Base-by-base conservation (phyloP, 2,329 filamentous ascomycete species). In the Seiridium unicorne region DNA sequence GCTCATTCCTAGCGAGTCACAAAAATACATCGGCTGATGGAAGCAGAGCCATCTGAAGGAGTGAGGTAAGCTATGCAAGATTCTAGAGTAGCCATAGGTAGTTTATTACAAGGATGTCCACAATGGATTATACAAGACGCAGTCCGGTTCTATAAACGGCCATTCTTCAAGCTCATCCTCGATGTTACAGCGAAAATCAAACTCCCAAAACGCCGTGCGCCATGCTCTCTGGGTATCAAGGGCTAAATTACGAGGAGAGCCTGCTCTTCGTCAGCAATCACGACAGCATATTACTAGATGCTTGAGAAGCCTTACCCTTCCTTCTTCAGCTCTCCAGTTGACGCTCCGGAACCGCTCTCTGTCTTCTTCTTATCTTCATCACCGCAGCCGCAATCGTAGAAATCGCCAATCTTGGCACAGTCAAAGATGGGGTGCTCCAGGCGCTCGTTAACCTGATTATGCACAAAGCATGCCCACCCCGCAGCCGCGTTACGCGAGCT, bases 311-410 rank as follows among this genome's bases (percentile, higher is more conserved):
- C 61, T 59, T 18, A 60, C 57, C 32, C 44, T 34, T 66, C 66
- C 59, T 69, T 66, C 48, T 70, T 68, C 55, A 68, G 55, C 56
- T 76, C 69, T 10, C 49, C 49, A 9, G 49, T 26, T 7, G 49
- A 13, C 35, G 32, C n/a, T 65, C 71, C 40, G 55, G 68, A 67
- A 42, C 64, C 72, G 53, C 63, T 66, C 5, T 64, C 60, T 69
- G 68, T 61, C 68, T 74, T 77, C 63, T 81, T 77, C 67, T 80
- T 79, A 18, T 81, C 80, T 62, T 87, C 85, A n/a, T 89, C 87
- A 11, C 85, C 87, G 68, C 88, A 90, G 0, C 88, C 88, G 68
- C 88, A 90, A 70, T 90, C 87, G 73, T 90, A 90, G 70, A 88
- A 88, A 67, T 90, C 87, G 13, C 87, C 87, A 68, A 90, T 87